Conservation (phyloP, 495 filamentous ascomycete species). For the Daldinia bambusicola region DNA sequence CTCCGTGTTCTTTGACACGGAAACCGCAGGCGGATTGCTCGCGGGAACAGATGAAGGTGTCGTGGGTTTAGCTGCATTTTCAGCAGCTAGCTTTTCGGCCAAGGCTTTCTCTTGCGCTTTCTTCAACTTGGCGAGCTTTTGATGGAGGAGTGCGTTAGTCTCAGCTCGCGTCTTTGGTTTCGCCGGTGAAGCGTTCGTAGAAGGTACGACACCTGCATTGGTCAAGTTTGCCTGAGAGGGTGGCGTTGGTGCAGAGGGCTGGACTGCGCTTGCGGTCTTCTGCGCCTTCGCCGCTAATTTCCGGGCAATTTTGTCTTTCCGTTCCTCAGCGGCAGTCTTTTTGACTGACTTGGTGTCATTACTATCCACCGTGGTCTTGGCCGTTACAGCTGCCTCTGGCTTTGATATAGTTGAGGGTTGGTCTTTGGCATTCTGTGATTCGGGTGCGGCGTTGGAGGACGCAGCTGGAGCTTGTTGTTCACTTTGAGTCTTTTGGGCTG, state of each 20-base stretch:
- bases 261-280: slow-evolving; percentile 43
- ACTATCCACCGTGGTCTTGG: slow-evolving; percentile 15
- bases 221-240: slow-evolving; percentile 28
- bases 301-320: slow-evolving; percentile 80
- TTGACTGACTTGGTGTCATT: slow-evolving; percentile 40
- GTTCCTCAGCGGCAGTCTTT: slow-evolving; percentile 67
- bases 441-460: not conserved
- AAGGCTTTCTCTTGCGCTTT: slow-evolving; percentile 53
- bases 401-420: slow-evolving; percentile 8
- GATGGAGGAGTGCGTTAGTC: slow-evolving; percentile 58
- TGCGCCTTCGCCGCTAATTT: slow-evolving; percentile 70
- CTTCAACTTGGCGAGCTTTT: slow-evolving; percentile 59
- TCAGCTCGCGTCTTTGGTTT: slow-evolving; percentile 53
- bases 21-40: not conserved
- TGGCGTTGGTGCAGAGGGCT: slow-evolving; percentile 36
- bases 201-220: slow-evolving; percentile 15
- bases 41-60: slow-evolving; percentile 5
- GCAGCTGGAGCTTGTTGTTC: slow-evolving; percentile 6
- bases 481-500: slow-evolving; percentile 11
- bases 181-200: slow-evolving; percentile 32
- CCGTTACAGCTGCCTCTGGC: slow-evolving; percentile 19
- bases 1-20: not conserved
- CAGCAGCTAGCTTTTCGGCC: slow-evolving; percentile 39
- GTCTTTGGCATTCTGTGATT: slow-evolving; percentile 21
- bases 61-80: slow-evolving; percentile 13